Base-by-base conservation (phyloP, 768 basidiomycete genomes). In the Auricularia cornea region DNA sequence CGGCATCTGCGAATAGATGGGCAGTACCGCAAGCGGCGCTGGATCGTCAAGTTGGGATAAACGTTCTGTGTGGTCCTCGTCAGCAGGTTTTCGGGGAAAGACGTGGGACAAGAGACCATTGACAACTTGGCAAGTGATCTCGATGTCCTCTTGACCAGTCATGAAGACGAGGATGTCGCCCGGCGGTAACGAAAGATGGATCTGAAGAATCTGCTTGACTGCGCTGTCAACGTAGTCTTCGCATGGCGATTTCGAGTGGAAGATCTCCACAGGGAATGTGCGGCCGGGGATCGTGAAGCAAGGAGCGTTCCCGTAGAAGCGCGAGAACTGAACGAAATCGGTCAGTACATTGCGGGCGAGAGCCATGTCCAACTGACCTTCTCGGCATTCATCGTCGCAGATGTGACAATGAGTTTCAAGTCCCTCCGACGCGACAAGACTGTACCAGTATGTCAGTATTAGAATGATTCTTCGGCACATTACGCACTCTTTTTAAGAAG, bases 141-240 rank as follows among this genome's bases (percentile, higher is more conserved):
- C 96, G 65, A 99, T 99, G 73, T 99, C 96, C 76, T 98, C 97
- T 77, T 98, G 97, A 40, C 97, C 97, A 30, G 97, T 99, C 96
- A 98, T 98, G 75, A 99, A 99, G 29, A 98, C 94, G 48, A 99
- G 80, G 60, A 98, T 91, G 76, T 99, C 97, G 16, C 97, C 97
- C 0, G 86, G 85, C 26, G 96, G 94, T 20, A 90, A 82, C 2
- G 96, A 94, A 44, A 98, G 80, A 72, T 99, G 96, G 52, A 99
- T 98, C 71, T 96, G 92, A 31, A 98, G 81, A 18, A 98, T 91
- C 75, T 99, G 96, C 78, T 98, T 99, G 68, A 99, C 97, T 1
- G 97, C 90, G 65, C 91, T 87, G 72, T 99, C 97, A 63, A 99
- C 97, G 71, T 99, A 99, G 73, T 99, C 97, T 72, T 99, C 97